A percentile compares a stretch with the other conserved stretches of the same genome.
These are phyloP conservation scores for Serendipita sp. DNA, from an alignment of 768 basidiomycete genomes.

Conservation along the genomic window DNA sequence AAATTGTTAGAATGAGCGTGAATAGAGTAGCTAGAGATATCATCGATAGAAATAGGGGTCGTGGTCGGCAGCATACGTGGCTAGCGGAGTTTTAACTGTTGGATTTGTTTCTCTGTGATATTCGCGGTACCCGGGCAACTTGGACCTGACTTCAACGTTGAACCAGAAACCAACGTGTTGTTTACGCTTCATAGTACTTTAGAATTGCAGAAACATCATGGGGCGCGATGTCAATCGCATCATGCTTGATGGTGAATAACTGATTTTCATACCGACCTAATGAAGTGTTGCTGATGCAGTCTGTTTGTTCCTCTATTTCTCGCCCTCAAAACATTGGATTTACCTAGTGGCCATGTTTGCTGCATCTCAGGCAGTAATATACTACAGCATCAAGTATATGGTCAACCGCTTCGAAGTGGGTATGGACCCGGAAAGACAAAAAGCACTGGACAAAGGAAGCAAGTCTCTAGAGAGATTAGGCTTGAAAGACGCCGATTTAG, in stretches of 20 bases:
- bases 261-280: background rate
- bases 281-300: background rate
- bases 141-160: background rate
- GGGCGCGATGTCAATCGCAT: background rate
- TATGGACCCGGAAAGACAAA: slow-evolving; percentile 31
- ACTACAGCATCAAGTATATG: slow-evolving; percentile 47
- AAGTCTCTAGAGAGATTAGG: slow-evolving; percentile 57
- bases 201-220: background rate
- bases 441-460: slow-evolving; percentile 50
- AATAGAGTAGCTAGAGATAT: background rate
- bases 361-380: slow-evolving; percentile 49
- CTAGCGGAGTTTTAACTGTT: too few relatives aligned
- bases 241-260: background rate
- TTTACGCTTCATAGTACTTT: background rate
- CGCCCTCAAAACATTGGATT: background rate
- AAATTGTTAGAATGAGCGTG: background rate
- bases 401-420: background rate
- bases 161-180: background rate
- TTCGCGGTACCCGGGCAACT: background rate
- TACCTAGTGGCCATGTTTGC: slow-evolving; percentile 29
- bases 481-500: slow-evolving; percentile 56
- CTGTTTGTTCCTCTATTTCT: background rate
- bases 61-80: background rate
- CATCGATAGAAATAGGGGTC: background rate
- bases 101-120: background rate